Conservation (phyloP, 495 filamentous ascomycete genomes). For the Penicillium pancosmium region DNA sequence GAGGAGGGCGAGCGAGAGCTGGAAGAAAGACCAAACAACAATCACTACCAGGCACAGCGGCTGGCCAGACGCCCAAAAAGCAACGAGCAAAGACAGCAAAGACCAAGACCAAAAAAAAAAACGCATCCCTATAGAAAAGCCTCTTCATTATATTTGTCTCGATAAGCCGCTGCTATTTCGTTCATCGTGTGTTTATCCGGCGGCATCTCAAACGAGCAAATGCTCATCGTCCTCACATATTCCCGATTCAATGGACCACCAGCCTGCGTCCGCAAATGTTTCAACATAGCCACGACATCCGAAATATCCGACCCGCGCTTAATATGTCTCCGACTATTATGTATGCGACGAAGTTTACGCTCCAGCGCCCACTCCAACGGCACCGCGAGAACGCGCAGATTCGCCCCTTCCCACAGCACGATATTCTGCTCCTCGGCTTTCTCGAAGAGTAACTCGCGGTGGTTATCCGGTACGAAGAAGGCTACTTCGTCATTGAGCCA, state of each 20-base stretch:
- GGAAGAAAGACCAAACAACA: background rate
- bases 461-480: conserved; percentile 30
- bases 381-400: conserved; percentile 28
- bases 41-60: background rate
- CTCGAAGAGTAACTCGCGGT: conserved; percentile 23
- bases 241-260: conserved; percentile 28
- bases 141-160: conserved; percentile 26
- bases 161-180: conserved; percentile 25
- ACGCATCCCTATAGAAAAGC: conserved; percentile 10
- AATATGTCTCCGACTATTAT: conserved; percentile 14
- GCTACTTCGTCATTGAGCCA: conserved; percentile 36
- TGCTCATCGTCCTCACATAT: conserved; percentile 30
- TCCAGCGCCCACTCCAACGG: conserved; percentile 42
- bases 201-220: conserved; percentile 26
- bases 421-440: conserved; percentile 32
- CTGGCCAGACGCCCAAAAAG: background rate
- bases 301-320: conserved; percentile 28
- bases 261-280: conserved; percentile 21
- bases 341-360: conserved; percentile 35
- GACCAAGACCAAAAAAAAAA: background rate
- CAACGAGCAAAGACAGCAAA: background rate
- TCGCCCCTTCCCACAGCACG: conserved; percentile 24
- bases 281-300: conserved; percentile 35
- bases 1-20: background rate
- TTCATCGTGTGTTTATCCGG: conserved; percentile 33